Evolutionary conservation across 148 eudicot genomes (phyloP).

Genomic region (Fagopyrum tataricum): DNA sequence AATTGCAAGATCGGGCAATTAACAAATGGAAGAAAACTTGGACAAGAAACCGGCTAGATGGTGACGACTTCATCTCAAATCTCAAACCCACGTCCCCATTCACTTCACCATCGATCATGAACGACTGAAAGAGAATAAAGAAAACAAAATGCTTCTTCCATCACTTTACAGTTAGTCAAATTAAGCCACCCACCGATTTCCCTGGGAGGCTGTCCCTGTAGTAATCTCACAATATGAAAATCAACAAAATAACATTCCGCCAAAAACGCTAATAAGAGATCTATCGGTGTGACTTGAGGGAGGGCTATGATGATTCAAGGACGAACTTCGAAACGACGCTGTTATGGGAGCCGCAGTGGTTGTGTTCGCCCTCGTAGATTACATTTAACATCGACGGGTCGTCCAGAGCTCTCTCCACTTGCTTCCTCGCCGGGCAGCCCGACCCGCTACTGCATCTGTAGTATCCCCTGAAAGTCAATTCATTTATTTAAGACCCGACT

Average conservation of each 20-base stretch:
- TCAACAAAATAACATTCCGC: not conserved
- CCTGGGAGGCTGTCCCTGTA: not conserved
- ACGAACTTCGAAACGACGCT: not conserved
- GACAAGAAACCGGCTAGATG: not conserved
- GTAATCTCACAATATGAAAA: not conserved
- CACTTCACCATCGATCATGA: not conserved
- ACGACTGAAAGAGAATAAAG: not conserved
- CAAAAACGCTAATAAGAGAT: not conserved
- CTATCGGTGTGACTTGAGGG: not conserved
- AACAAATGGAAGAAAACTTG: not conserved
- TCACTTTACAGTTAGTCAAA: not conserved
- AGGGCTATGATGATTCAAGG: constrained; percentile 5
- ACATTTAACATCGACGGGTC: constrained; percentile 60
- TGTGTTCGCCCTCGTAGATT: constrained; percentile 23
- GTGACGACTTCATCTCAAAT: not conserved
- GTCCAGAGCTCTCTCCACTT: constrained; percentile 57
- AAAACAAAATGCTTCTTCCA: not conserved
- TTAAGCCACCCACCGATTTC: not conserved
- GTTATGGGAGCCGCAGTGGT: not conserved
- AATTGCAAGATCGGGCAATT: not conserved
- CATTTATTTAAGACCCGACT: not conserved
- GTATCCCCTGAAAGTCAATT: constrained; percentile 39
- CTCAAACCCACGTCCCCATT: not conserved
- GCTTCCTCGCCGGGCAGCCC: constrained; percentile 66
- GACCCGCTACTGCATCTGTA: constrained; percentile 63